These are phyloP conservation scores for Aspergillus nanangensis DNA, from an alignment of 495 filamentous ascomycete genomes.

Conservation along the genomic window DNA sequence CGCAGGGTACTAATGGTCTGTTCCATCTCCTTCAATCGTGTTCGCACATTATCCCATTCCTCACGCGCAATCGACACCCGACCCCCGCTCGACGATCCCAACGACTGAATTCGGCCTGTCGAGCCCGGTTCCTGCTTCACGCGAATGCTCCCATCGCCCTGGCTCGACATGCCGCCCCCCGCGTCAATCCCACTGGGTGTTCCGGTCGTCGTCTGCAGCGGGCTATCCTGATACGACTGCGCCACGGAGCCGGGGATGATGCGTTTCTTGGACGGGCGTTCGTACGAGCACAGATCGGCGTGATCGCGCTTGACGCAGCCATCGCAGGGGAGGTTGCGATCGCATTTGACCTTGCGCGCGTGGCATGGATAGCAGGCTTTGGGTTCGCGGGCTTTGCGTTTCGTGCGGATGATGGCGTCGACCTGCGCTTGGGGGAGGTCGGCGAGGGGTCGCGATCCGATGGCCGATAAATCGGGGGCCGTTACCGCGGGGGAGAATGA, in stretches of 20 bases:
- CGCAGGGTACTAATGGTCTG: slow-evolving; percentile 38
- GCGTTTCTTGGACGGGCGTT: slow-evolving; percentile 58
- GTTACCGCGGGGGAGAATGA: slow-evolving; percentile 30
- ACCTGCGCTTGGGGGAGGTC: slow-evolving; percentile 44
- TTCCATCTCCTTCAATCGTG: slow-evolving; percentile 38
- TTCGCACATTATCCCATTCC: slow-evolving; percentile 45
- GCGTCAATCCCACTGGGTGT: slow-evolving; percentile 13
- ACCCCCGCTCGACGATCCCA: slow-evolving; percentile 14
- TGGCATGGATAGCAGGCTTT: slow-evolving; percentile 70
- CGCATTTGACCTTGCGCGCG: slow-evolving; percentile 71
- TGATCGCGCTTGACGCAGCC: slow-evolving; percentile 72
- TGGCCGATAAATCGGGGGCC: slow-evolving; percentile 21
- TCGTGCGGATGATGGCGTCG: slow-evolving; percentile 47
- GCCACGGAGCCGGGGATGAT: slow-evolving; percentile 33
- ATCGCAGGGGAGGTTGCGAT: slow-evolving; percentile 68
- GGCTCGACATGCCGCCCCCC: slow-evolving; percentile 15
- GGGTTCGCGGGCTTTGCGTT: slow-evolving; percentile 44
- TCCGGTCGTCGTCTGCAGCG: slow-evolving; percentile 11
- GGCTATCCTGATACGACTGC: slow-evolving; percentile 28
- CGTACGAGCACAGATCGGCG: slow-evolving; percentile 67
- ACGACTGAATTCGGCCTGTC: slow-evolving; percentile 18
- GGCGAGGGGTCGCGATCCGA: slow-evolving; percentile 26
- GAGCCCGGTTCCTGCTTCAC: slow-evolving; percentile 24
- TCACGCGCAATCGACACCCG: slow-evolving; percentile 41
- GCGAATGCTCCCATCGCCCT: slow-evolving; percentile 17